Conservation (phyloP, 2,329 filamentous ascomycete genomes). For the Blastomyces silverae region DNA sequence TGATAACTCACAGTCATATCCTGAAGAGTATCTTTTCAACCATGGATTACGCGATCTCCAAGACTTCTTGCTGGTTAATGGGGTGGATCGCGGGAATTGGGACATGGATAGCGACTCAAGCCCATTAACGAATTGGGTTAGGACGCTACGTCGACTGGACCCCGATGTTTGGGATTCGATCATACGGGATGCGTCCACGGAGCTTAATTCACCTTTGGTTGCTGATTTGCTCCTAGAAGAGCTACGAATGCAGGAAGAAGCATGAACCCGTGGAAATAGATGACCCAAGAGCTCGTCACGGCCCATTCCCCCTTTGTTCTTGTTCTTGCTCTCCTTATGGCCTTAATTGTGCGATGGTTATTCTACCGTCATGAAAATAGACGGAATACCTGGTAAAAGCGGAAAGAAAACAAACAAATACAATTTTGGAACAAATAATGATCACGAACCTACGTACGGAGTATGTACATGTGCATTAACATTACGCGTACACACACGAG, state of each 20-base stretch:
- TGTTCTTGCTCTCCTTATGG: too few relatives aligned
- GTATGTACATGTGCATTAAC: background rate
- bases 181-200: slow-evolving; percentile 24
- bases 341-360: background rate
- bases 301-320: background rate
- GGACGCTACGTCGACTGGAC: slow-evolving; percentile 28
- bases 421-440: background rate
- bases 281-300: background rate
- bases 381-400: background rate
- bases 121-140: slow-evolving; percentile 34
- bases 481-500: background rate
- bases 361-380: background rate
- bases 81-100: slow-evolving; percentile 41
- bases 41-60: slow-evolving; percentile 32
- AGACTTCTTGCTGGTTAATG: slow-evolving; percentile 34
- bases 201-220: slow-evolving; percentile 24
- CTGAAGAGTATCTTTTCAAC: slow-evolving; percentile 24
- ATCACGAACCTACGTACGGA: background rate
- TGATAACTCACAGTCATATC: slow-evolving; percentile 16
- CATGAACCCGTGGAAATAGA: slow-evolving; percentile 1
- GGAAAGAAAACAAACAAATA: too few relatives aligned
- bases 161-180: slow-evolving; percentile 27
- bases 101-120: slow-evolving; percentile 32
- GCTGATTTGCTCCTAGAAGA: slow-evolving; percentile 35
- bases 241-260: slow-evolving; percentile 27